A percentile compares a stretch with the other conserved stretches of the same genome.
These are phyloP conservation scores for Verbena officinalis DNA, from an alignment of 257 asterid genomes.

Conservation along the genomic window DNA sequence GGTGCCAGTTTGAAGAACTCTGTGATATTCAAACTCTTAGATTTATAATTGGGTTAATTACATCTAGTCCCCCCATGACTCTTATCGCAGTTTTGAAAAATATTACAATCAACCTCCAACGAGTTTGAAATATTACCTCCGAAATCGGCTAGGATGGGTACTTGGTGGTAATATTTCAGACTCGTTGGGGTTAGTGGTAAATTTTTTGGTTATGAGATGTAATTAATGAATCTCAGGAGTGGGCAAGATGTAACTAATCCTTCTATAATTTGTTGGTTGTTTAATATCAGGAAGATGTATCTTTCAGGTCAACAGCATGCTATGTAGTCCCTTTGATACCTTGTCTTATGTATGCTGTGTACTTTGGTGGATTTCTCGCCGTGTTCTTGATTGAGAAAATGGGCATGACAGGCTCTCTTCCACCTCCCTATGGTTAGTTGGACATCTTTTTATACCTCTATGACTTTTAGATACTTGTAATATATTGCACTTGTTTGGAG, in stretches of 20 bases:
- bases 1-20: slow-evolving; percentile 48
- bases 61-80: too few species aligned
- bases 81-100: too few species aligned
- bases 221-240: too few species aligned
- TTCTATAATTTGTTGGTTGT: slow-evolving; percentile 21
- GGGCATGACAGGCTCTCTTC: slow-evolving; percentile 94
- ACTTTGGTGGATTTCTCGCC: slow-evolving; percentile 90
- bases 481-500: slow-evolving; percentile 23
- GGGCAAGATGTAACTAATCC: too few species aligned
- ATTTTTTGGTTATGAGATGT: too few species aligned
- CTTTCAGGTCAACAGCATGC: slow-evolving; percentile 75
- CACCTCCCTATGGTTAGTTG: slow-evolving; percentile 92
- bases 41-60: too few species aligned
- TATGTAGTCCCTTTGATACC: slow-evolving; percentile 82
- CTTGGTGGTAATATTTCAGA: too few species aligned
- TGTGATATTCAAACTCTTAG: slow-evolving; percentile 13
- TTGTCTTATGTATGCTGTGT: slow-evolving; percentile 69
- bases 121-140: too few species aligned
- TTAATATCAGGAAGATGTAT: slow-evolving; percentile 39
- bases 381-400: slow-evolving; percentile 90
- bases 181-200: too few species aligned
- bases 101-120: too few species aligned
- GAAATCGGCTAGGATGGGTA: too few species aligned
- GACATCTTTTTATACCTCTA: slow-evolving; percentile 19
- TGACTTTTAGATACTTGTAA: slow-evolving; percentile 22